Base-by-base conservation (phyloP, 768 basidiomycete genomes). In the Coprinopsis strossmayeri region DNA sequence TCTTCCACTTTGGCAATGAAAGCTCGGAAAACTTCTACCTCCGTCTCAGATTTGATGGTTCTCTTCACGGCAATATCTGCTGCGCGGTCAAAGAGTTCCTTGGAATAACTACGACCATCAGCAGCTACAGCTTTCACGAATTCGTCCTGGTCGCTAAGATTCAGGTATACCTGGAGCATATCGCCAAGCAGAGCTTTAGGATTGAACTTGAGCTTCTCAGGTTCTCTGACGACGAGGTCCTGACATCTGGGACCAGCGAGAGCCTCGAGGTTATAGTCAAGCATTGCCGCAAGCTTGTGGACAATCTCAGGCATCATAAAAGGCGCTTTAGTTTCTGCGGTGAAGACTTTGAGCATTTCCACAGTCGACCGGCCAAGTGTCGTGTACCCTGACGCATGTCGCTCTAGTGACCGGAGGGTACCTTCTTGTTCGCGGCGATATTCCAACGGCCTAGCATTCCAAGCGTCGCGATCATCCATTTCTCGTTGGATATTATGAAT, bases 251-350 rank as follows among this genome's bases (percentile, higher is more conserved):
- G 92, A 0, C 96, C 96, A 38, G 84, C 90, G 20, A 99, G 80
- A 1, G 83, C 84, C 42, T 85, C 82, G 17, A 99, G 73, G 60
- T 98, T 97, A 68, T 93, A 92, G 61, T 96, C 90, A 58, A 99
- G 67, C 89, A 96, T 97, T 0, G 94, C 94, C 2, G 96, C 96
- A 13, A 99, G 76, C 28, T 88, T 81, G 63, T 94, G 87, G 45
- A 98, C 90, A 40, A 99, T 97, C 67, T 99, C 96, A 5, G 89
- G 86, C 66, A 91, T 87, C 80, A 96, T 87, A 67, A 97, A 99
- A 0, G 96, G 94, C 23, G 73, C 78, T 61, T 87, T 91, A 0
- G 91, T 89, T 62, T 95, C 88, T 0, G 84, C 87, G 0, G 95
- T 95, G 69, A 98, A 93, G 46, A 89, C 76, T 61, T 90, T 91